These are phyloP conservation scores for Suillus clintonianus DNA, from an alignment of 768 basidiomycete species.

Conservation along the genomic window DNA sequence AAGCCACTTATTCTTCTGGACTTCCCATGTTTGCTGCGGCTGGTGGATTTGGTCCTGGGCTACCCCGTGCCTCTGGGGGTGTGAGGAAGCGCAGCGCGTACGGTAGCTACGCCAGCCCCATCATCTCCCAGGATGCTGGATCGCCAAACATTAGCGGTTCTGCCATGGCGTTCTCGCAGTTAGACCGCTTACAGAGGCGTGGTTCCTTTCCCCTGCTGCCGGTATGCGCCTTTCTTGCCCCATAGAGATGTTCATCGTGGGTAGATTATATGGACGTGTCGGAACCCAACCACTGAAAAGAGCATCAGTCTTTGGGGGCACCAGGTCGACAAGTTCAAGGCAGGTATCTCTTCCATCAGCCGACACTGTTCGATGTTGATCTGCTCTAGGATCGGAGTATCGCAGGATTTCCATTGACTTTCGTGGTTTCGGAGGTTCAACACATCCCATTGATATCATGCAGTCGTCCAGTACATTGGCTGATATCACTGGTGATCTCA, in stretches of 20 bases:
- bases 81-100: conserved; percentile 77
- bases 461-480: conserved; percentile 57
- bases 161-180: conserved; percentile 84
- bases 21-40: conserved; percentile 79
- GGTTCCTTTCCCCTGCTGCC: conserved; percentile 76
- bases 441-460: conserved; percentile 64
- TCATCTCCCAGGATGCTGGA: conserved; percentile 89
- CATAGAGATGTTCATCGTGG: not conserved
- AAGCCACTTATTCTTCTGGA: conserved; percentile 93
- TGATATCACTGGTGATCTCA: conserved; percentile 63
- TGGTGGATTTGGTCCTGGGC: conserved; percentile 69
- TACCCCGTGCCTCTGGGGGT: conserved; percentile 58
- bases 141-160: conserved; percentile 61
- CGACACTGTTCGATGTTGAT: not conserved
- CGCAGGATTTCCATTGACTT: conserved; percentile 62
- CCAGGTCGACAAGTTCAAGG: conserved; percentile 70
- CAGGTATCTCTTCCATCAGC: conserved; percentile 16
- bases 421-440: conserved; percentile 71
- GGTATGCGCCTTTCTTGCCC: conserved; percentile 33
- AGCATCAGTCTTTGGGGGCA: conserved; percentile 68
- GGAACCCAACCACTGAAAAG: conserved; percentile 50
- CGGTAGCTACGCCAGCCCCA: conserved; percentile 83
- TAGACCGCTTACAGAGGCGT: conserved; percentile 80
- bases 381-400: conserved; percentile 53
- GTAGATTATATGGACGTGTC: conserved; percentile 68